Conservation (phyloP, 805 yeast species). For the Ogataea ramenticola region DNA sequence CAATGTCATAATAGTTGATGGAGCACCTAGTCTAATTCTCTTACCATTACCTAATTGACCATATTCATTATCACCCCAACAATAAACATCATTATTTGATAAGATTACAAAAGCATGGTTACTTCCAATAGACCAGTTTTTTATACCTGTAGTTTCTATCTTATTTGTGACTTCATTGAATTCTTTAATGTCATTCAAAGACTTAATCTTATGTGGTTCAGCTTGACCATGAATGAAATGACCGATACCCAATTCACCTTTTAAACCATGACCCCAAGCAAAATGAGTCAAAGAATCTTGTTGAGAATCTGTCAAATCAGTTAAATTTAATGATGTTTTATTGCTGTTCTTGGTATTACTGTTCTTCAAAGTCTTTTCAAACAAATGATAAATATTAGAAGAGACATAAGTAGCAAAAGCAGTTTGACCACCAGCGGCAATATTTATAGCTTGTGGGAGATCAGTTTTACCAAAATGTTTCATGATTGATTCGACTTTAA, state of each 20-base stretch:
- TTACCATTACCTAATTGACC: conserved; percentile 88
- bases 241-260: conserved; percentile 83
- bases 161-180: conserved; percentile 40
- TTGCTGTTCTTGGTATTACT: conserved; percentile 1
- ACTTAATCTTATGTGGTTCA: conserved; percentile 53
- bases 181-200: conserved; percentile 41
- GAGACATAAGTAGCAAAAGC: conserved; percentile 41
- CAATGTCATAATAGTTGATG: conserved; percentile 45
- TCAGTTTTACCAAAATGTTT: conserved; percentile 32
- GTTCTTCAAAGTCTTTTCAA: conserved; percentile 22
- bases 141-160: conserved; percentile 40
- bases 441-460: conserved; percentile 40
- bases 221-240: conserved; percentile 67
- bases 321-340: conserved; percentile 5
- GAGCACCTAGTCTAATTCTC: conserved; percentile 48
- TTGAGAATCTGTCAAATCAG: conserved; percentile 14
- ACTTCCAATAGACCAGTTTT: conserved; percentile 51
- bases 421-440: conserved; percentile 68
- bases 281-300: conserved; percentile 31
- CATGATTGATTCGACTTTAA: conserved; percentile 34
- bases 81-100: conserved; percentile 55
- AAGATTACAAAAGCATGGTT: conserved; percentile 60
- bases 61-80: conserved; percentile 78
- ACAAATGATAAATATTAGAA: conserved; percentile 27
- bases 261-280: conserved; percentile 77